phyloP scores from a whole-genome alignment of 345 rosid species.

The Populus deltoides region DNA sequence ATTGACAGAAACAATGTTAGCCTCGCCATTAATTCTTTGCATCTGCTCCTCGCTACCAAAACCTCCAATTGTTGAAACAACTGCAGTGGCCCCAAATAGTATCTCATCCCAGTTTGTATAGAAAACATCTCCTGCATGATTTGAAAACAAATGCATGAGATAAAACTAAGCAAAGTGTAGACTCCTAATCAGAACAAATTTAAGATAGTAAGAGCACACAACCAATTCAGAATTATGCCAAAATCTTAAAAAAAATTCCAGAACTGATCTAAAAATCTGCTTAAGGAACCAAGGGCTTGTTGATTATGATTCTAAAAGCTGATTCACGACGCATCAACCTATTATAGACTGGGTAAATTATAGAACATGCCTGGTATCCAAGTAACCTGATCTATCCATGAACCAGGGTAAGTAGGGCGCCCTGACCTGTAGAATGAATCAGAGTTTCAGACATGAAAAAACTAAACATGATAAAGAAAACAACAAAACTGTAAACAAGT shows the following conservation, averaged over 20 bases:
- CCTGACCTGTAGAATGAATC: constrained; percentile 64
- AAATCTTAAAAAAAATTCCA: not conserved
- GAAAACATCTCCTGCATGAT: constrained; percentile 77
- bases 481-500: not conserved
- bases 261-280: too few relatives aligned
- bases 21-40: constrained; percentile 86
- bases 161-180: not conserved
- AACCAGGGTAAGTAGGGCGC: constrained; percentile 55
- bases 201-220: not conserved
- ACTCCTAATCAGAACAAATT: not conserved
- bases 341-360: constrained; percentile 12
- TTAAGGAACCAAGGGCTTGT: too few relatives aligned
- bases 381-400: constrained; percentile 92
- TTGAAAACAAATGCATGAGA: not conserved
- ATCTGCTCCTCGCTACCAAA: constrained; percentile 89
- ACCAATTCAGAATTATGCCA: not conserved
- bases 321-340: not conserved
- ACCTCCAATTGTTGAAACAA: constrained; percentile 91
- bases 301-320: too few relatives aligned
- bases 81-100: constrained; percentile 82
- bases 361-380: constrained; percentile 67
- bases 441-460: constrained; percentile 11
- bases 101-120: constrained; percentile 92
- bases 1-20: constrained; percentile 72
- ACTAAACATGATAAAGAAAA: not conserved